Percentiles rank a stretch among this genome's conserved stretches.
Evolutionary conservation across 169 alveolate species (phyloP).

Genomic region (Cryptosporidium sp.): DNA sequence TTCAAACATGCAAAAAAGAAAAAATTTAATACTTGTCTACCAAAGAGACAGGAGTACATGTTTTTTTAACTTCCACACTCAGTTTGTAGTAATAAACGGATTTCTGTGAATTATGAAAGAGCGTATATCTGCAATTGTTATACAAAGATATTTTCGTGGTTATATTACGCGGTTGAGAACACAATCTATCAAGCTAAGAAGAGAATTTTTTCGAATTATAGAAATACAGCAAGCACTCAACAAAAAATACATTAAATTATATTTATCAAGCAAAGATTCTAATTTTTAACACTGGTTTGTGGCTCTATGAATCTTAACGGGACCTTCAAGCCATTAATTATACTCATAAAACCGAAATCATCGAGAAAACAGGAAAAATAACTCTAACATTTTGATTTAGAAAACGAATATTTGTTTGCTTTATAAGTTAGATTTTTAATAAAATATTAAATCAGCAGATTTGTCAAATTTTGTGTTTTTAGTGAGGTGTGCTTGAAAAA

Average conservation of each 20-base stretch:
- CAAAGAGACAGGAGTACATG: neutral
- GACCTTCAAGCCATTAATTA: neutral
- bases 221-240: constrained; percentile 28
- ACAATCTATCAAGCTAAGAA: constrained; percentile 7
- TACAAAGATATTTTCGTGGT: constrained; percentile 52
- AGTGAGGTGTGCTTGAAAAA: neutral
- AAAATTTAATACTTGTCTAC: neutral
- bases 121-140: neutral
- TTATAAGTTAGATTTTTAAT: no score
- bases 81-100: neutral
- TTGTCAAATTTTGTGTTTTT: neutral
- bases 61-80: neutral
- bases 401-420: no score
- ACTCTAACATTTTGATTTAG: no score
- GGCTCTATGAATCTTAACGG: neutral
- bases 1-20: neutral
- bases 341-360: neutral
- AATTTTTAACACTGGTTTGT: neutral
- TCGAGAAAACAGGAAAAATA: neutral
- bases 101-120: neutral
- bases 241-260: neutral
- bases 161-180: constrained; percentile 26
- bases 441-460: no score
- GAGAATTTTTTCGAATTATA: constrained; percentile 31
- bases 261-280: neutral